Evolutionary conservation across 768 basidiomycete genomes (phyloP).

Genomic region (Podaxis sp.): DNA sequence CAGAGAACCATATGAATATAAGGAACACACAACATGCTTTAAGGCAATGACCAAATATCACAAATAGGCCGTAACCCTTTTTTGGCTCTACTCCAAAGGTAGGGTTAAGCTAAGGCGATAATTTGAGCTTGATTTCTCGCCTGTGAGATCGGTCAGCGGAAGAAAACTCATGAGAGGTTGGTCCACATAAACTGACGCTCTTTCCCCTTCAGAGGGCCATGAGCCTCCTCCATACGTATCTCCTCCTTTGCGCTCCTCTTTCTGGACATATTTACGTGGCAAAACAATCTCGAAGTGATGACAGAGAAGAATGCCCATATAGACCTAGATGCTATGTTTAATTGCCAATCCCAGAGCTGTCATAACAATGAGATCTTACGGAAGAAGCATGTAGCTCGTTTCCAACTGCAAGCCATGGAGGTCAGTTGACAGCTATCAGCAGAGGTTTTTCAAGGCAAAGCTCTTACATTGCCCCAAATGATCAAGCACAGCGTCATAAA

Average conservation of each 20-base stretch:
- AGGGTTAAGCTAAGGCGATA: too few relatives aligned
- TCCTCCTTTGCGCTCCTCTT: neutral
- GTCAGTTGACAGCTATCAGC: neutral
- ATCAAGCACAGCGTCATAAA: conserved; percentile 4
- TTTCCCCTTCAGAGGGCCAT: too few relatives aligned
- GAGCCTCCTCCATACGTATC: neutral
- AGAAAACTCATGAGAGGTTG: too few relatives aligned
- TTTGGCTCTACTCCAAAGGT: too few relatives aligned
- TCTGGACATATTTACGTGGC: neutral
- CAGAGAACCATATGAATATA: too few relatives aligned
- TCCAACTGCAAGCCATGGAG: neutral
- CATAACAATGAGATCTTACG: neutral
- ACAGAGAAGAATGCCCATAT: conserved; percentile 9
- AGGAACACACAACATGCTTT: too few relatives aligned
- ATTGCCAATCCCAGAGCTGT: neutral
- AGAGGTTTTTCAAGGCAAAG: neutral
- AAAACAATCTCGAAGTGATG: conserved; percentile 11
- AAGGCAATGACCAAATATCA: too few relatives aligned
- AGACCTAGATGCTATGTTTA: neutral
- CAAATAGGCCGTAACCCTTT: too few relatives aligned
- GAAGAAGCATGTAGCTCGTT: conserved; percentile 2
- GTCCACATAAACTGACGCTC: too few relatives aligned
- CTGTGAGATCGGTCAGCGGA: too few relatives aligned
- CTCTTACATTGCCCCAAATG: conserved; percentile 12
- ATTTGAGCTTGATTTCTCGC: too few relatives aligned